Conservation (phyloP, 306 rosid species). For the Vigna nakashimae region DNA sequence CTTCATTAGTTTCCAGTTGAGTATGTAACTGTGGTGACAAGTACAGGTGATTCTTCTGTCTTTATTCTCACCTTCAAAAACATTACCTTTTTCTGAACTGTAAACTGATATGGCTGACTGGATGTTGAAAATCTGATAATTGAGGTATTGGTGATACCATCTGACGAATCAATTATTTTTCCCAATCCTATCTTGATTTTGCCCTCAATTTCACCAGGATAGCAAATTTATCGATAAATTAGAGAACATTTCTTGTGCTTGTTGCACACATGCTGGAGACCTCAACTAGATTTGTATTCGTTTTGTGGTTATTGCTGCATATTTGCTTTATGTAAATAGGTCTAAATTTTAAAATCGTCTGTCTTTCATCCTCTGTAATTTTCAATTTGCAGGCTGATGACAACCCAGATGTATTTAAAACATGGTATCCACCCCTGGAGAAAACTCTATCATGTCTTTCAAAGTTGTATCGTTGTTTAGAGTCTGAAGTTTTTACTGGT, state of each 20-base stretch:
- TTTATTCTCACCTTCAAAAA: constrained; percentile 10
- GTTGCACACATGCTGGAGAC: constrained; percentile 19
- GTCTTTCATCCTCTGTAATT: constrained; percentile 25
- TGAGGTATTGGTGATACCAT: constrained; percentile 28
- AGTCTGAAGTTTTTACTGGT: constrained; percentile 91
- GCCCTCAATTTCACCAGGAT: background rate
- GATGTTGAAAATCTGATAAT: constrained; percentile 23
- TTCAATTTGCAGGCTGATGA: constrained; percentile 68
- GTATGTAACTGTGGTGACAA: constrained; percentile 17
- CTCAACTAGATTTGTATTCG: constrained; percentile 17
- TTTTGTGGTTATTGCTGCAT: constrained; percentile 35
- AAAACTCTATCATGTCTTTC: constrained; percentile 94
- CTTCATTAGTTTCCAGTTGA: constrained; percentile 18
- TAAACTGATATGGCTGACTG: constrained; percentile 18
- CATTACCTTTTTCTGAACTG: background rate
- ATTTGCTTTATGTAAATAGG: constrained; percentile 7
- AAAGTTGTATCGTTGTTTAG: constrained; percentile 92
- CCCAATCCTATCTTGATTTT: constrained; percentile 13
- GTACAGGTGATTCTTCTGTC: constrained; percentile 16
- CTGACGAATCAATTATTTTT: constrained; percentile 9
- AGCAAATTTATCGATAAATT: constrained; percentile 10
- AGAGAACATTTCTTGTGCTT: constrained; percentile 20
- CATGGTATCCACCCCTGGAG: constrained; percentile 97
- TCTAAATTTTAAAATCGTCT: constrained; percentile 10
- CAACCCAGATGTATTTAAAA: constrained; percentile 70